These are phyloP conservation scores for Botryotinia calthae DNA, from an alignment of 2,329 filamentous ascomycete species.

Conservation along the genomic window DNA sequence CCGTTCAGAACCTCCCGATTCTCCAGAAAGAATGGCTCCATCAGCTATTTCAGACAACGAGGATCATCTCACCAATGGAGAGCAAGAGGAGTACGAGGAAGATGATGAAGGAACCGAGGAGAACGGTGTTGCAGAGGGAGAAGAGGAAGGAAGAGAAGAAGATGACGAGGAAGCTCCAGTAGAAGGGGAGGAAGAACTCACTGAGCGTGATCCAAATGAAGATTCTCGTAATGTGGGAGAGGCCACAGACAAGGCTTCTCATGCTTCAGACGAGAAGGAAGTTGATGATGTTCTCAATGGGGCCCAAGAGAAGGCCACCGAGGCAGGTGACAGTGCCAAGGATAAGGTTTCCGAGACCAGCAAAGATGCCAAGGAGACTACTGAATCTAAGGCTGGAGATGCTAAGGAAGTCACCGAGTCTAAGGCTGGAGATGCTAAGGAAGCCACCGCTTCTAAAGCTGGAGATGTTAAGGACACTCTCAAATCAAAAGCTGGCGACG, in stretches of 20 bases:
- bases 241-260: background rate
- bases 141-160: conserved; percentile 20
- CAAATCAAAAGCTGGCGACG: background rate
- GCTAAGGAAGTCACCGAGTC: background rate
- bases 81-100: conserved; percentile 19
- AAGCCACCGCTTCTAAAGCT: background rate
- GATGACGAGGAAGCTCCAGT: conserved; percentile 43
- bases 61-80: conserved; percentile 19
- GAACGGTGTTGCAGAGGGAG: conserved; percentile 13
- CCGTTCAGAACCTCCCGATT: conserved; percentile 18
- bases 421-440: background rate
- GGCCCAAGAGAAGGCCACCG: background rate
- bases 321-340: background rate
- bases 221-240: conserved; percentile 10
- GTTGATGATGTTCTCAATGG: background rate
- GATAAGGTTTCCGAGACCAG: background rate
- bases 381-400: background rate
- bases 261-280: conserved; percentile 3
- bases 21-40: conserved; percentile 18
- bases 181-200: conserved; percentile 16
- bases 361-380: background rate
- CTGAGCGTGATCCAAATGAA: conserved; percentile 20
- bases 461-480: background rate
- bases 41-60: conserved; percentile 18
- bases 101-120: conserved; percentile 14